Base-by-base conservation (phyloP, 306 rosid species). In the Cicer pinnatifidum region DNA sequence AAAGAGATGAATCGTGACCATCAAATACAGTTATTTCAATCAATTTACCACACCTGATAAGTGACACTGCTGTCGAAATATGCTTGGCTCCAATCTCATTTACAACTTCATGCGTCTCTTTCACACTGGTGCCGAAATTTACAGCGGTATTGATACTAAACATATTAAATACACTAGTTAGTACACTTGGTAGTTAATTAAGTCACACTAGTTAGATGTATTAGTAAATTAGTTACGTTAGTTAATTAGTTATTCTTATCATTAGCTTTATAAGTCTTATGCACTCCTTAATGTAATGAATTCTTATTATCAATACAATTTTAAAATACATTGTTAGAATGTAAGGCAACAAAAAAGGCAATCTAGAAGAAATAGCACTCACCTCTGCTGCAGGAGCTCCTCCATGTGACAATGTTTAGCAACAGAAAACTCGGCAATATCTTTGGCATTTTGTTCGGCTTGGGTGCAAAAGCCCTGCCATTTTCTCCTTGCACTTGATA, bases 341-440 rank as follows among this genome's bases (percentile, higher is more conserved):
- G 8, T 57, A 41, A 60, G 35, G 7, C 40, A 66, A 65, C 38
- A 8, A 37, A 51, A 1, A 11, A 44, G 11, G 40, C 7, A 23
- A 59, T 61, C n/a, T 11, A 17, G 12, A 15, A 44, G 17, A 37
- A 45, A 41, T 8, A 53, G 45, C 44, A 77, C 81, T 45, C 72
- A 85, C 99, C 93, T 82, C 54, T 87, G 88, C 76, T 92, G 96
- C 73, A 92, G 56, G 41, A 91, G 88, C 15, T 16, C 84, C 82
- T 86, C 93, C 90, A 91, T 84, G 12, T 88, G 92, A 71, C 97
- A 87, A 83, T 95, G 97, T 73, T 92, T 90, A 11, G 90, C 86
- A 0, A 89, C 89, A 65, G 97, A 87, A 82, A 86, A 87, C 58
- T 90, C 97, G 45, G 86, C 90, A 10, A 82, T 81, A 41, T 85